A percentile compares a stretch with the other conserved stretches of the same genome.
Evolutionary conservation across 2,329 filamentous ascomycete genomes (phyloP).

Genomic region (Penicillium sp.): DNA sequence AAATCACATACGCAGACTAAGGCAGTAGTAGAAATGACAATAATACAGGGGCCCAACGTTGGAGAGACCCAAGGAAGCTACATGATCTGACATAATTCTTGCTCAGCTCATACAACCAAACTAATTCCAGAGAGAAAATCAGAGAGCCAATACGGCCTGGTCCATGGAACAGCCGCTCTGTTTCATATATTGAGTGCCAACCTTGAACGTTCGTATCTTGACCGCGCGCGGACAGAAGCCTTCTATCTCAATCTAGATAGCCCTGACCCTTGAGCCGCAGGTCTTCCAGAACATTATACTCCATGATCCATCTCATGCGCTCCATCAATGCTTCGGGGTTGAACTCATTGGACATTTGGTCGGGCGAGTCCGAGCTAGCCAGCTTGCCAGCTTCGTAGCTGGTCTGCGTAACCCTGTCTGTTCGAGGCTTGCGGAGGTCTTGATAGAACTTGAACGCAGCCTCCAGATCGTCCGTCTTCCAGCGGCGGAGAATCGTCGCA

Average conservation of each 20-base stretch:
- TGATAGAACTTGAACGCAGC: constrained; percentile 37
- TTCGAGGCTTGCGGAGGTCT: constrained; percentile 36
- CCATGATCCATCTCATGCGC: constrained; percentile 39
- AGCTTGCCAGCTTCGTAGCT: constrained; percentile 38
- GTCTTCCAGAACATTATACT: constrained; percentile 35
- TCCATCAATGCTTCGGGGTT: constrained; percentile 28
- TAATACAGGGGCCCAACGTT: no score
- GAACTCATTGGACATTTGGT: constrained; percentile 28
- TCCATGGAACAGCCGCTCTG: no score
- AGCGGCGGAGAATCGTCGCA: constrained; percentile 31
- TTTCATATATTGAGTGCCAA: background rate
- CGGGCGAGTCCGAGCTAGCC: constrained; percentile 34
- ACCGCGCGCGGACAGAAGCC: constrained; percentile 14
- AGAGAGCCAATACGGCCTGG: no score
- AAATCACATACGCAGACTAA: no score
- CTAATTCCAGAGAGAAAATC: no score
- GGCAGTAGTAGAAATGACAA: no score
- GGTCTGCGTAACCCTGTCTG: constrained; percentile 34
- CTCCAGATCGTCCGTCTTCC: constrained; percentile 28
- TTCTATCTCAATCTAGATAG: constrained; percentile 19
- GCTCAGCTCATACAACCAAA: background rate
- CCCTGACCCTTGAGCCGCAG: constrained; percentile 23
- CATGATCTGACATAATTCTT: background rate
- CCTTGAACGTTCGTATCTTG: background rate
- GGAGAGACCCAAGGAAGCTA: no score